Base-by-base conservation (phyloP, 495 filamentous ascomycete genomes). In the Echria macrotheca region DNA sequence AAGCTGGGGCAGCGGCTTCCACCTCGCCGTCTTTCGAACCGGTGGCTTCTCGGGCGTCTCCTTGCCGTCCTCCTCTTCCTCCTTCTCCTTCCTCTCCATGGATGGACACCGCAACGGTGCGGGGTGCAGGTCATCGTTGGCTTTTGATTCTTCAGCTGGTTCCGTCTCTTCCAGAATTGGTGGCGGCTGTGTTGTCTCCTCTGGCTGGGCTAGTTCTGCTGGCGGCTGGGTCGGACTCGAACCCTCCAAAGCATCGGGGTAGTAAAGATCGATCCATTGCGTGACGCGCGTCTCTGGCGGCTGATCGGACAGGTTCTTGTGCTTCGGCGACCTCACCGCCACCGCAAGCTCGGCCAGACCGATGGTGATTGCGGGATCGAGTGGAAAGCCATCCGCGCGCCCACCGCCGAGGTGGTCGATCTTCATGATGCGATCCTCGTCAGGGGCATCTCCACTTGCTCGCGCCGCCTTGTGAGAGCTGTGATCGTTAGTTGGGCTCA, bases 391-490 rank as follows among this genome's bases (percentile, higher is more conserved):
- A 4, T 50, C 59, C 3, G 66, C 47, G 15, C 62, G 60, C 11
- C 53, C 52, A 24, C 66, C 66, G 2, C 66, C 65, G 2, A 68
- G 54, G 44, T 69, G 64, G 23, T 55, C 52, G 36, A 69, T 69
- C 21, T 61, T 46, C 17, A 48, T 3, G 9, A 33, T 59, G 17
- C 53, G 42, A 15, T 23, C 19, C 4, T 38, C 41, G 55, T 47
- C 3, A n/a, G n/a, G n/a, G n/a, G n/a, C n/a, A n/a, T n/a, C n/a
- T n/a, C n/a, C n/a, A n/a, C n/a, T n/a, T n/a, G n/a, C n/a, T n/a
- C n/a, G n/a, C n/a, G n/a, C n/a, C n/a, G n/a, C n/a, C n/a, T n/a
- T n/a, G n/a, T n/a, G n/a, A n/a, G n/a, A n/a, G n/a, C n/a, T n/a
- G n/a, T n/a, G n/a, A n/a, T n/a, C n/a, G n/a, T n/a, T n/a, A n/a